Evolutionary conservation across 352 stramenopile genomes (phyloP).

Genomic region (Globisporangium megalacanthum): DNA sequence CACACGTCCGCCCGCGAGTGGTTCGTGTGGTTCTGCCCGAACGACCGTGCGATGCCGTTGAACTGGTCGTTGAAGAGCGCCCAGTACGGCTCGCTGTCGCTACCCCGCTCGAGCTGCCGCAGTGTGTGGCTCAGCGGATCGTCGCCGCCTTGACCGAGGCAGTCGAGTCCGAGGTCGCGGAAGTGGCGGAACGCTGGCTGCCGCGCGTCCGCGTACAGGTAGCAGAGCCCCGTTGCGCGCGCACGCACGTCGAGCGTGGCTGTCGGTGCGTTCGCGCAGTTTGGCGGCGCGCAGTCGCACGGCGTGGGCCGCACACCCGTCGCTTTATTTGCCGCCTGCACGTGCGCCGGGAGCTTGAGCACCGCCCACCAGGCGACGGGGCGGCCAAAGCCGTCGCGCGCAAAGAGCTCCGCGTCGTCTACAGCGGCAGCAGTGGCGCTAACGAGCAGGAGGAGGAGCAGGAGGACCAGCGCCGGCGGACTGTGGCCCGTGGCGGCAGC

Average conservation of each 20-base stretch:
- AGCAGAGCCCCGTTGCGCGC: constrained; percentile 62
- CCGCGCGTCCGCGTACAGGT: constrained; percentile 67
- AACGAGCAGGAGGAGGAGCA: constrained; percentile 17
- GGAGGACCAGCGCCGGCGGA: not conserved
- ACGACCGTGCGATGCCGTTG: constrained; percentile 50
- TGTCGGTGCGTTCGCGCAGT: constrained; percentile 49
- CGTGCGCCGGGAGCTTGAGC: constrained; percentile 61
- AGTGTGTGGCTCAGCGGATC: constrained; percentile 73
- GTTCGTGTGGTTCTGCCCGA: constrained; percentile 5
- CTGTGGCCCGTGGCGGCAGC: constrained; percentile 62
- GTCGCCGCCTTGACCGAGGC: constrained; percentile 66
- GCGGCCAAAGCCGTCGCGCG: constrained; percentile 50
- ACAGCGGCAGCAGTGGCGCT: not conserved
- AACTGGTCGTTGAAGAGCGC: constrained; percentile 77
- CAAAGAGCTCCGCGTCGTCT: constrained; percentile 19
- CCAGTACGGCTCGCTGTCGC: constrained; percentile 37
- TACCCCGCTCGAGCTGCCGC: constrained; percentile 25
- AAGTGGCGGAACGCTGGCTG: constrained; percentile 55
- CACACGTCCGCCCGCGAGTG: constrained; percentile 21
- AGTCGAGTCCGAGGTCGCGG: constrained; percentile 63
- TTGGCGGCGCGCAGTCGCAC: constrained; percentile 56
- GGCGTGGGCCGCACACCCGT: constrained; percentile 29
- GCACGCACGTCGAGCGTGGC: constrained; percentile 20
- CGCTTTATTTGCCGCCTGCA: constrained; percentile 14
- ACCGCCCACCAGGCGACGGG: constrained; percentile 72